These are phyloP conservation scores for Fusarium pininemorale DNA, from an alignment of 2,329 filamentous ascomycete genomes.

Conservation along the genomic window DNA sequence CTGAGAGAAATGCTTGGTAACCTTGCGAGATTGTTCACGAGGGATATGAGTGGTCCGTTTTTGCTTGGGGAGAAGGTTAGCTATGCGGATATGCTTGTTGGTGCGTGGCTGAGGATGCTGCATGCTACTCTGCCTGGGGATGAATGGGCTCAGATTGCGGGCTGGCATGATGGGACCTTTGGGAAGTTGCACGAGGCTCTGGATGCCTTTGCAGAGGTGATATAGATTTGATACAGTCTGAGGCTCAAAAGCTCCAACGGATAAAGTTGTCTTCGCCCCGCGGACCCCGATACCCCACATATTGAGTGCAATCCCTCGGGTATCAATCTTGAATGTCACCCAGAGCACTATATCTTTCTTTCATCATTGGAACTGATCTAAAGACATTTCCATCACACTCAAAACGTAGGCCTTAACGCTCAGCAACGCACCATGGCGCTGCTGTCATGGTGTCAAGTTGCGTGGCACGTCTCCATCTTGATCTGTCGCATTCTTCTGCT, in stretches of 20 bases:
- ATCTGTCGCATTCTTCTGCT: not conserved
- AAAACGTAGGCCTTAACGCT: fast-evolving
- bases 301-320: fast-evolving
- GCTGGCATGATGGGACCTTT: constrained; percentile 63
- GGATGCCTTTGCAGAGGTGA: constrained; percentile 47
- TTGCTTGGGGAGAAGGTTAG: constrained; percentile 54
- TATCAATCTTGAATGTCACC: not conserved
- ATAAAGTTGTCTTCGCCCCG: fast-evolving
- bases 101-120: constrained; percentile 63
- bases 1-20: constrained; percentile 54
- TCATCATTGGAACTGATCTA: fast-evolving
- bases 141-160: constrained; percentile 58
- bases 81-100: constrained; percentile 67
- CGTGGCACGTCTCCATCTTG: not conserved
- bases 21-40: constrained; percentile 53
- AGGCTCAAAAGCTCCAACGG: too few relatives aligned
- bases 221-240: constrained; percentile 15
- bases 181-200: constrained; percentile 59
- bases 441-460: not conserved
- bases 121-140: constrained; percentile 48
- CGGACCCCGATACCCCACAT: not conserved
- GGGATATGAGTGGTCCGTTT: constrained; percentile 56
- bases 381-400: fast-evolving
- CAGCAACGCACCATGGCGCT: too few relatives aligned
- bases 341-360: not conserved